These are phyloP conservation scores for Geotrichum siamense DNA, from an alignment of 1,139 yeast genomes.

Conservation along the genomic window DNA sequence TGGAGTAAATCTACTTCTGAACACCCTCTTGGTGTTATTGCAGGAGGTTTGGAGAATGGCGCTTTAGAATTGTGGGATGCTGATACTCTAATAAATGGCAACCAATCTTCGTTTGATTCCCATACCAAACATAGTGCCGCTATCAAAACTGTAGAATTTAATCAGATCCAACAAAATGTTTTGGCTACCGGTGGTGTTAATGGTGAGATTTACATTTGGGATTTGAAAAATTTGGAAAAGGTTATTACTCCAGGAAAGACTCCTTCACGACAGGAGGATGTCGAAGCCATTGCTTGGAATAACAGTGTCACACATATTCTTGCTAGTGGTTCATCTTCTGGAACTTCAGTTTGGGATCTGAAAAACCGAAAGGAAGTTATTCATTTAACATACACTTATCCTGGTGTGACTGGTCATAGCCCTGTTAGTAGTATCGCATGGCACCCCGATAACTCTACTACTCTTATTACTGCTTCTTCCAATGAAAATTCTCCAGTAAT, in stretches of 20 bases:
- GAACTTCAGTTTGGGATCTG: constrained; percentile 92
- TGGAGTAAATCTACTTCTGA: constrained; percentile 69
- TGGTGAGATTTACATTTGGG: constrained; percentile 90
- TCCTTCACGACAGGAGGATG: constrained; percentile 69
- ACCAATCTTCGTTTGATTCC: constrained; percentile 21
- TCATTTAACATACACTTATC: constrained; percentile 62
- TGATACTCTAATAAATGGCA: constrained; percentile 30
- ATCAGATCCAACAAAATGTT: constrained; percentile 62
- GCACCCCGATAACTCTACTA: constrained; percentile 83
- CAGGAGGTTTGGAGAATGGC: constrained; percentile 88
- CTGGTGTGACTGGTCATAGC: constrained; percentile 53
- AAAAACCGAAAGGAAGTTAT: constrained; percentile 81
- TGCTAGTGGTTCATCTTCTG: constrained; percentile 80
- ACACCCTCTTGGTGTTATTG: constrained; percentile 54
- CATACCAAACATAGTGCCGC: constrained; percentile 62
- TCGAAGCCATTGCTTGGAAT: constrained; percentile 86
- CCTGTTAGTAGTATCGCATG: constrained; percentile 49
- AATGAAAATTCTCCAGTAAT: constrained; percentile 76
- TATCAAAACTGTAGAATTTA: constrained; percentile 69
- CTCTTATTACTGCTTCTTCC: constrained; percentile 79
- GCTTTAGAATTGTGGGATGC: constrained; percentile 70
- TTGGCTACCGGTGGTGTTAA: constrained; percentile 82
- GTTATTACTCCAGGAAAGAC: constrained; percentile 74
- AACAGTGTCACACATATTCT: constrained; percentile 75
- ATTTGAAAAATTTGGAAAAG: constrained; percentile 49